Evolutionary conservation across 2,329 filamentous ascomycete species (phyloP).

Genomic region (Aureobasidium zeae): DNA sequence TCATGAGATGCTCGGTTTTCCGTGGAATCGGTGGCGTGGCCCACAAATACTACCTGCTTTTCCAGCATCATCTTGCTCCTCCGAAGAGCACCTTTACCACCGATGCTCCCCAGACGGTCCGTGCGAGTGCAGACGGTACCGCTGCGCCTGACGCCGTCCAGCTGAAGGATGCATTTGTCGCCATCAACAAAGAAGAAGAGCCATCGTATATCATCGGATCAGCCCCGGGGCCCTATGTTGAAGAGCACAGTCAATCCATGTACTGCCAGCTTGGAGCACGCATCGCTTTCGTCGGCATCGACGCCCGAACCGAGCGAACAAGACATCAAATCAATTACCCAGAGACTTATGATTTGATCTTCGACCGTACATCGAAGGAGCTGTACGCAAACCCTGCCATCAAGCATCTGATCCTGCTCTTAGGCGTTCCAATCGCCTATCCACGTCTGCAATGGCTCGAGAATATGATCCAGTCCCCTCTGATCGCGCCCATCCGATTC

Average conservation of each 20-base stretch:
- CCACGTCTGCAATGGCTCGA: constrained; percentile 88
- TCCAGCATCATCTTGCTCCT: constrained; percentile 70
- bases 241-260: constrained; percentile 51
- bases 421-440: constrained; percentile 63
- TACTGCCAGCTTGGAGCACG: constrained; percentile 57
- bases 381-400: constrained; percentile 46
- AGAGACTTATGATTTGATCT: constrained; percentile 54
- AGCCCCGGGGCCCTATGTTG: constrained; percentile 60
- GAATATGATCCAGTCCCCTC: constrained; percentile 75
- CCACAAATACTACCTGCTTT: constrained; percentile 51
- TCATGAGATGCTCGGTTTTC: constrained; percentile 58
- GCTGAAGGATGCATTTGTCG: constrained; percentile 64
- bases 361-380: constrained; percentile 45
- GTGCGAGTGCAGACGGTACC: constrained; percentile 28
- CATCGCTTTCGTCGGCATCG: constrained; percentile 53
- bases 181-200: constrained; percentile 49
- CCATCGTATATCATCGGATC: constrained; percentile 68
- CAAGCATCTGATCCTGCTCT: constrained; percentile 53
- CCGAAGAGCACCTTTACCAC: constrained; percentile 80
- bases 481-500: constrained; percentile 83
- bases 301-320: constrained; percentile 64
- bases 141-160: constrained; percentile 61
- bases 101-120: constrained; percentile 51
- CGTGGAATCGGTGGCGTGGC: constrained; percentile 53
- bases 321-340: constrained; percentile 86